Conservation (phyloP, 2,329 filamentous ascomycete genomes). For the Tetracladium maxilliforme region DNA sequence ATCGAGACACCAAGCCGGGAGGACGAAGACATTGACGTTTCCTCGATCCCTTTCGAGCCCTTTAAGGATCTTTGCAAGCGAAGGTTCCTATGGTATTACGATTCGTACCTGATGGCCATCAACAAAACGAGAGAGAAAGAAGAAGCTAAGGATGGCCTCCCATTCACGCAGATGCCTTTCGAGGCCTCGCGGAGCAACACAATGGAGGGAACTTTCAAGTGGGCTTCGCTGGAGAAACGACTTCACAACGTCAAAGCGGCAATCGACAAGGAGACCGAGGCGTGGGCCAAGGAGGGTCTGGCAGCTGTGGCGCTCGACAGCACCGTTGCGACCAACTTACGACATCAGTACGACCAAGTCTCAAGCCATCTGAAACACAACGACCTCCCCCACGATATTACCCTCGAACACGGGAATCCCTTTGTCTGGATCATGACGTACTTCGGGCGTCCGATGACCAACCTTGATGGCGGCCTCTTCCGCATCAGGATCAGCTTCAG, state of each 20-base stretch:
- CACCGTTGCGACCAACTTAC: slow-evolving; percentile 67
- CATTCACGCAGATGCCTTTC: slow-evolving; percentile 77
- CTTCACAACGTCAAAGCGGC: slow-evolving; percentile 53
- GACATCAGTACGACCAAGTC: slow-evolving; percentile 74
- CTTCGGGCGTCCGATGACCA: slow-evolving; percentile 84
- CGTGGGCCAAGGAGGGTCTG: slow-evolving; percentile 59
- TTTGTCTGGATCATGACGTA: slow-evolving; percentile 84
- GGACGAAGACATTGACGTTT: slow-evolving; percentile 29
- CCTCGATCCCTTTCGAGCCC: slow-evolving; percentile 53
- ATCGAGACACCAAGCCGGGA: slow-evolving; percentile 14
- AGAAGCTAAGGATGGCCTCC: slow-evolving; percentile 45
- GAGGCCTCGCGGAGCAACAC: slow-evolving; percentile 54
- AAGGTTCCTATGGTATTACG: slow-evolving; percentile 91
- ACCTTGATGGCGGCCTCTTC: slow-evolving; percentile 84
- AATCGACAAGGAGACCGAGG: slow-evolving; percentile 55
- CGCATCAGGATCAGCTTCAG: slow-evolving; percentile 68
- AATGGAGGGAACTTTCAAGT: slow-evolving; percentile 83
- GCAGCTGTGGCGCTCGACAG: slow-evolving; percentile 47
- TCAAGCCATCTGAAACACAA: slow-evolving; percentile 58
- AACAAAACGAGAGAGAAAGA: slow-evolving; percentile 42
- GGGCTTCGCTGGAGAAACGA: slow-evolving; percentile 55
- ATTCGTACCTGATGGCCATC: slow-evolving; percentile 65
- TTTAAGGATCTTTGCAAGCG: slow-evolving; percentile 86
- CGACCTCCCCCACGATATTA: slow-evolving; percentile 59
- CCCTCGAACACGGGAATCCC: slow-evolving; percentile 67